These are phyloP conservation scores for Tetracladium setigerum DNA, from an alignment of 495 filamentous ascomycete species.

Conservation along the genomic window DNA sequence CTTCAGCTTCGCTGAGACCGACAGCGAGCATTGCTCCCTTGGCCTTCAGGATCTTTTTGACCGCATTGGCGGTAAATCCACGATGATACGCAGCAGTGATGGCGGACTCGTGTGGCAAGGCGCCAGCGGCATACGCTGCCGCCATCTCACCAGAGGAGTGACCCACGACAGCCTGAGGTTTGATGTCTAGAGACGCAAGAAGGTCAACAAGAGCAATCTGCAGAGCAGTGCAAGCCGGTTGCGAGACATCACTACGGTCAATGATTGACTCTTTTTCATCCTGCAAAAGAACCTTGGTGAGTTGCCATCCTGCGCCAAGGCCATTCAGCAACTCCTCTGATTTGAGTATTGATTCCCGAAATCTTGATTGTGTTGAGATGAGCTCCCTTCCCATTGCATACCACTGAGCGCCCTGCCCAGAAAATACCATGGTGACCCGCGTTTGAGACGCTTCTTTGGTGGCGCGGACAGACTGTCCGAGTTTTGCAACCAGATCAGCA, in stretches of 20 bases:
- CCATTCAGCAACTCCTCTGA: constrained; percentile 29
- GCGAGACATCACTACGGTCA: constrained; percentile 38
- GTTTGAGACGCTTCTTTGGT: neutral
- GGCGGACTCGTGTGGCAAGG: constrained; percentile 39
- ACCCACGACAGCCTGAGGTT: constrained; percentile 47
- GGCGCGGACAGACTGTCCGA: neutral
- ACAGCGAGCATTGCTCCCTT: constrained; percentile 46
- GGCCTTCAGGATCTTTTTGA: neutral
- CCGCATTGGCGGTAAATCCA: constrained; percentile 8
- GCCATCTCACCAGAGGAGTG: constrained; percentile 63
- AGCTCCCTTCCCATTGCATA: constrained; percentile 51
- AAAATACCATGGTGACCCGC: constrained; percentile 4
- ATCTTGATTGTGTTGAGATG: constrained; percentile 28
- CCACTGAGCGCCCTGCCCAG: constrained; percentile 35
- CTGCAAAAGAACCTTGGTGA: constrained; percentile 34
- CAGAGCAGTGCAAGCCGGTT: constrained; percentile 44
- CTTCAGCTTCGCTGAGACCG: constrained; percentile 33
- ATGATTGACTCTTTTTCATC: constrained; percentile 22
- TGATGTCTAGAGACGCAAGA: constrained; percentile 43
- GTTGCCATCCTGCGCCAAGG: constrained; percentile 32
- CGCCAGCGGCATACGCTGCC: constrained; percentile 44
- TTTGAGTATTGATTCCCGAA: constrained; percentile 27
- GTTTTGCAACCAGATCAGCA: neutral
- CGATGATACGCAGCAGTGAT: constrained; percentile 46
- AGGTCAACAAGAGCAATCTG: constrained; percentile 49